Conservation (phyloP, 345 rosid species). For the Eucalyptus marginata region DNA sequence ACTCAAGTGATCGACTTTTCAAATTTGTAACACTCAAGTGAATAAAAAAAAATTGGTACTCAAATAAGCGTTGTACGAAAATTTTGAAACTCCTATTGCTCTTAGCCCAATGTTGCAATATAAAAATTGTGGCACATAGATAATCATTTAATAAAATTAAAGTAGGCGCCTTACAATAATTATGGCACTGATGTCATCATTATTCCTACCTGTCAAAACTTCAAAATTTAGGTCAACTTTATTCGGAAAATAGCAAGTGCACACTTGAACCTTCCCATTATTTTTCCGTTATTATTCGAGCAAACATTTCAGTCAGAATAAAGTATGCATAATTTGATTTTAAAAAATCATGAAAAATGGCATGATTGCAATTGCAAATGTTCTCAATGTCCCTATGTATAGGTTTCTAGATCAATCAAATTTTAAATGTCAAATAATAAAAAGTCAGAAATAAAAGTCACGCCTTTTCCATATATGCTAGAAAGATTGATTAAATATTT, state of each 20-base stretch:
- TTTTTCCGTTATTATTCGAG: not conserved
- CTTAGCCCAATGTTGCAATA: too few species aligned
- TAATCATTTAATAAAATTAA: too few species aligned
- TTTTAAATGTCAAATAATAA: not conserved
- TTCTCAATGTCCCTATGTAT: too few species aligned
- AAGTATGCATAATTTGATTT: not conserved
- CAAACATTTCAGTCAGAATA: not conserved
- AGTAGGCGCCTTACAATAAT: rapidly evolving
- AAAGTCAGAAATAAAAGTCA: not conserved
- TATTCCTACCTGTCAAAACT: not conserved
- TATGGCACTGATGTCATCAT: not conserved
- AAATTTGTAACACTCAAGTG: too few species aligned
- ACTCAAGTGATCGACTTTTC: too few species aligned
- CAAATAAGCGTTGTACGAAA: too few species aligned
- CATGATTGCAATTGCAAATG: not conserved
- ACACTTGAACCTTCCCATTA: not conserved
- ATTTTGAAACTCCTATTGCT: too few species aligned
- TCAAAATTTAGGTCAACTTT: not conserved
- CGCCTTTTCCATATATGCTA: not conserved
- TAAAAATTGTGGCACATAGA: not conserved
- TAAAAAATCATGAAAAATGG: not conserved
- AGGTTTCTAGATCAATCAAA: too few species aligned
- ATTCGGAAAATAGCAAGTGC: not conserved
- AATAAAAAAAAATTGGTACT: too few species aligned
- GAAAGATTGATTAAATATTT: not conserved